Evolutionary conservation across 139 green algal species (phyloP), one percentile per base, ranked within the genome.

Genomic region (Coelastrella sp.): DNA sequence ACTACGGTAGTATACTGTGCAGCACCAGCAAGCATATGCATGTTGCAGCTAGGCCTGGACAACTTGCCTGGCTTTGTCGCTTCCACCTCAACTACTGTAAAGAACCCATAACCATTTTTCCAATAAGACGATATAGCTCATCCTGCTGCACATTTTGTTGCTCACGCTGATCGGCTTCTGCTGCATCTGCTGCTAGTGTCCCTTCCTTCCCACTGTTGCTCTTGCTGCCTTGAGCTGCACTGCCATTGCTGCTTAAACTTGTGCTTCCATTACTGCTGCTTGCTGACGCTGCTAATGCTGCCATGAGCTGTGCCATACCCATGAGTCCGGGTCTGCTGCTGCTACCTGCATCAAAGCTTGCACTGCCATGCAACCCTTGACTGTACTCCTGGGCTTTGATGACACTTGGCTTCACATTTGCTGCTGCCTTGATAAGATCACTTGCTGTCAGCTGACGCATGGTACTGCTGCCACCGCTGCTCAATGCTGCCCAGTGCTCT

Each of bases 321-420:
- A 65, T 22, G 10, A 57, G n/a, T 1, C 25, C 15, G 6, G 58
- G 8, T 25, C 19, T 14, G 59, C 70, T 68, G 65, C 75, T 73
- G 60, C 75, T 66, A 35, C 49, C 68, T 22, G 66, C 84, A 83
- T 88, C 66, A 82, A 80, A 81, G 84, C 84, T 80, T 8, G 66
- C 68, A 56, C 84, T 81, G 68, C 84, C 66, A 56, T 81, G 66
- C 35, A 63, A 49, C 25, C 75, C 89, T 84, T 25, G 57, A 73
- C 25, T 90, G 93, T 95, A 95, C 58, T 92, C 93, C 15, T 91
- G 84, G 14, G 93, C 93, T 25, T 90, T 83, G n/a, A 82, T 74
- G 7, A 88, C 76, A 25, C 86, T 90, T 0, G 93, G 93, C 58
- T 80, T 82, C 20, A 93, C 85, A 68, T 86, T 78, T 12, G 56